These are phyloP conservation scores for Myochromella boudieri DNA, from an alignment of 768 basidiomycete genomes.

Conservation along the genomic window DNA sequence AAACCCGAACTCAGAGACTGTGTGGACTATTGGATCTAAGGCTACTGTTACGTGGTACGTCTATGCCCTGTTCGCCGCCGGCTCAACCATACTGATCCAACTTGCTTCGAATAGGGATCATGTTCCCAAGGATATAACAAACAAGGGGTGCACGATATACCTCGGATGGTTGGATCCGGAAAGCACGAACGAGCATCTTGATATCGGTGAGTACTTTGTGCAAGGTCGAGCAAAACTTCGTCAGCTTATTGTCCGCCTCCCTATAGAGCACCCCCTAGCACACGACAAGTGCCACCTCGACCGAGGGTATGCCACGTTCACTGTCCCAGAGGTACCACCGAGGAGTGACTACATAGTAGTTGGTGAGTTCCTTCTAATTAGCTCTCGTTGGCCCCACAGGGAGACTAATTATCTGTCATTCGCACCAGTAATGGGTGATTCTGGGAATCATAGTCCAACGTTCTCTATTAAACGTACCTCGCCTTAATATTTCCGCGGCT, in stretches of 20 bases:
- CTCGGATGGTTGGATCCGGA: conserved; percentile 41
- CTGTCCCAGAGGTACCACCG: conserved; percentile 39
- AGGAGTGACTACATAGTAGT: conserved; percentile 47
- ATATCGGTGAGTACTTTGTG: conserved; percentile 34
- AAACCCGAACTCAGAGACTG: conserved; percentile 32
- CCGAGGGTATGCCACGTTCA: conserved; percentile 38
- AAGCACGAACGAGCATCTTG: conserved; percentile 44
- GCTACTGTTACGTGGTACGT: conserved; percentile 46
- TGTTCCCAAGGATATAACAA: conserved; percentile 31
- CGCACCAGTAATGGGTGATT: conserved; percentile 47
- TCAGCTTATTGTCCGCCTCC: conserved; percentile 5
- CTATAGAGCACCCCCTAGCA: conserved; percentile 50
- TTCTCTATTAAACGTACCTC: conserved; percentile 42
- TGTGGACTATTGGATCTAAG: conserved; percentile 37
- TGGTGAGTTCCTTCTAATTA: conserved; percentile 40
- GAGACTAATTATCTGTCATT: conserved; percentile 2
- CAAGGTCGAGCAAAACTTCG: conserved; percentile 3
- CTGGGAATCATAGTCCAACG: conserved; percentile 48
- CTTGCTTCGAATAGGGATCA: conserved; percentile 35
- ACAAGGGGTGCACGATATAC: conserved; percentile 39
- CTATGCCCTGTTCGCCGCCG: conserved; percentile 14
- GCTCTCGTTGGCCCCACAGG: not conserved
- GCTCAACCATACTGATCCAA: conserved; percentile 10
- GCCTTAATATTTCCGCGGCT: not conserved
- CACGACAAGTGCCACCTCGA: conserved; percentile 41